Base-by-base conservation (phyloP, 2,329 filamentous ascomycete species). In the Lachnellula subtilissima region DNA sequence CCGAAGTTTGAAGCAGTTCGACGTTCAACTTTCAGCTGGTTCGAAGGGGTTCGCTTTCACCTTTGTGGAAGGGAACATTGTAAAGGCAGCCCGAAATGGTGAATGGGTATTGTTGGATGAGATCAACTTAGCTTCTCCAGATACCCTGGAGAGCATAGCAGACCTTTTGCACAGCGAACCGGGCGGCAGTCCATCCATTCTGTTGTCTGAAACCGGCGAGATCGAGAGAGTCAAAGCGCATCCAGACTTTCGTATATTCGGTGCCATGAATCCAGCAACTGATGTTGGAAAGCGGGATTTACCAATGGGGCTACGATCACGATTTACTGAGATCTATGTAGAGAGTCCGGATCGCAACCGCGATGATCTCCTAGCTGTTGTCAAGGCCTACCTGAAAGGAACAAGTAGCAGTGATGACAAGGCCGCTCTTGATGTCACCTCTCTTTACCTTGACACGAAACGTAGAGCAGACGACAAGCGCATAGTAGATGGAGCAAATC, bases 191-290 rank as follows among this genome's bases (percentile, higher is more conserved):
- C 93, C 93, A 1, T 97, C 90, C 0, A 85, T 99, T 47, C 75
- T 99, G 4, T 80, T 99, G 7, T 92, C 92, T 0, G 94, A 99
- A 74, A 94, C 91, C 40, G 94, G 94, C 39, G 91, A 94, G 64
- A 90, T 96, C 45, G 91, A 97, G 71, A 84, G 92, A 61, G 86
- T 99, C 37, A 81, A 86, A 58, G 94, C 92, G 0, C 93, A 99
- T 71, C 87, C 91, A 0, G 86, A 96, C 61, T 99, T 99, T 71
- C 86, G 94, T 40, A 89, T 99, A 14, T 99, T 99, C 69, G 95
- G 90, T 51, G 94, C 95, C 28, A 99, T 99, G 94, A 99, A 99
- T 68, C 94, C 94, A 32, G 94, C 94, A 5, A 99, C 94, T 3
- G 94, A 99, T 75, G 86, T 97, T 54, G 94, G 95, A 58, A 99